Percentiles rank a stretch among this genome's conserved stretches.
Evolutionary conservation across 768 basidiomycete species (phyloP).

Genomic region (Boletus edulis): DNA sequence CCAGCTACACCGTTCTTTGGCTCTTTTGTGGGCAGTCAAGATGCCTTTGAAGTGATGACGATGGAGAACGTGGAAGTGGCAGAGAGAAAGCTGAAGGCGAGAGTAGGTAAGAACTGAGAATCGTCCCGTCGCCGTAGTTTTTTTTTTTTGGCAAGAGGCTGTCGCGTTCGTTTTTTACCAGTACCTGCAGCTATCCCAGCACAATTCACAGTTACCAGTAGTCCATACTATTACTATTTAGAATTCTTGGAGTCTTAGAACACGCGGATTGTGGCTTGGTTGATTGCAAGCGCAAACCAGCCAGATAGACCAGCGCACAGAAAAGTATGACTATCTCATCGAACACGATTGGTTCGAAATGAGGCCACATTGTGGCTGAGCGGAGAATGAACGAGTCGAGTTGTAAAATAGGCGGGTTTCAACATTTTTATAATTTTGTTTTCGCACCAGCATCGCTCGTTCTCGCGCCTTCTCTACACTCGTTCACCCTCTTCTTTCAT

Average conservation of each 20-base stretch:
- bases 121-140: neutral
- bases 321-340: too few relatives aligned
- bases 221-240: neutral
- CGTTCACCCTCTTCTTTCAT: constrained; percentile 6
- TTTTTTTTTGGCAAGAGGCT: constrained; percentile 10
- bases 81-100: constrained; percentile 26
- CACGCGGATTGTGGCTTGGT: too few relatives aligned
- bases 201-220: neutral
- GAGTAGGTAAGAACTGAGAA: constrained; percentile 15
- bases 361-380: neutral
- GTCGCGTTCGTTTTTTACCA: constrained; percentile 6
- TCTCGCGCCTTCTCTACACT: constrained; percentile 13
- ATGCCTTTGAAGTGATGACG: constrained; percentile 29
- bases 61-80: constrained; percentile 20
- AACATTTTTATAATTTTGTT: constrained; percentile 9
- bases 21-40: constrained; percentile 41
- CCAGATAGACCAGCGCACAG: too few relatives aligned
- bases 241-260: neutral
- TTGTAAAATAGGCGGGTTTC: neutral
- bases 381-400: constrained; percentile 27
- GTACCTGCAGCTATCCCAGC: constrained; percentile 3
- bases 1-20: constrained; percentile 73
- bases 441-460: constrained; percentile 22
- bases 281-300: too few relatives aligned
- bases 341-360: too few relatives aligned